phyloP scores from a whole-genome alignment of 768 basidiomycete genomes.

The Terana coerulea region DNA sequence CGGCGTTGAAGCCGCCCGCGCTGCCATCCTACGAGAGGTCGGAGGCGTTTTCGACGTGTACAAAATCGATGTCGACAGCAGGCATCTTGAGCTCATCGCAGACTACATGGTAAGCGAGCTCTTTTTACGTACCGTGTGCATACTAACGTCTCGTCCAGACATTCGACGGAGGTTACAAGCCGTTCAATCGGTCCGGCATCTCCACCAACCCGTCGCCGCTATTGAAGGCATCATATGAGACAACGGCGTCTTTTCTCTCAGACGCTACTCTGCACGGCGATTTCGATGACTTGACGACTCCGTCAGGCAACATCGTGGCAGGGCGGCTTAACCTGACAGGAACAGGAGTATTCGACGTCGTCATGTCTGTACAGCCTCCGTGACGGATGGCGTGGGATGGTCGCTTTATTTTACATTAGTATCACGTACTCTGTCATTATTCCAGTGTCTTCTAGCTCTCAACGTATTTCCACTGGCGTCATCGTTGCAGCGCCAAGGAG shows the following conservation, averaged over 20 bases:
- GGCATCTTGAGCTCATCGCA: conserved; percentile 95
- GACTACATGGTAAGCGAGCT: conserved; percentile 88
- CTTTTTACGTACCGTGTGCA: not conserved
- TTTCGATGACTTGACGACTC: conserved; percentile 88
- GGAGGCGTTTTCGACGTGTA: conserved; percentile 90
- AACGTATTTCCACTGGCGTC: too few relatives aligned
- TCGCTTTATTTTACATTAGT: too few relatives aligned
- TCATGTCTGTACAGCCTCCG: conserved; percentile 42
- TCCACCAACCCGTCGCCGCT: conserved; percentile 92
- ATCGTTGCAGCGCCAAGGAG: too few relatives aligned
- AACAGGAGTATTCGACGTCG: conserved; percentile 92
- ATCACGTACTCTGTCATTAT: too few relatives aligned
- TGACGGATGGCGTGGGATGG: too few relatives aligned
- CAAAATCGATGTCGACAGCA: conserved; percentile 90
- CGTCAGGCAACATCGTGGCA: conserved; percentile 88
- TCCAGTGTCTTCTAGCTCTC: too few relatives aligned
- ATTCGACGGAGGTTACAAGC: conserved; percentile 96
- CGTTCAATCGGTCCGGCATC: conserved; percentile 96
- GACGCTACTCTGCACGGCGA: conserved; percentile 92
- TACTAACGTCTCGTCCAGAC: conserved; percentile 52
- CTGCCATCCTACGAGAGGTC: conserved; percentile 88
- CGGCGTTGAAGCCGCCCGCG: conserved; percentile 95
- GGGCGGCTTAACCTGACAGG: conserved; percentile 86
- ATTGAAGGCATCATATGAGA: conserved; percentile 97
- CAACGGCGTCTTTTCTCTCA: conserved; percentile 88